Conservation (phyloP, 2,329 filamentous ascomycete species). For the Microsporum audouinii region DNA sequence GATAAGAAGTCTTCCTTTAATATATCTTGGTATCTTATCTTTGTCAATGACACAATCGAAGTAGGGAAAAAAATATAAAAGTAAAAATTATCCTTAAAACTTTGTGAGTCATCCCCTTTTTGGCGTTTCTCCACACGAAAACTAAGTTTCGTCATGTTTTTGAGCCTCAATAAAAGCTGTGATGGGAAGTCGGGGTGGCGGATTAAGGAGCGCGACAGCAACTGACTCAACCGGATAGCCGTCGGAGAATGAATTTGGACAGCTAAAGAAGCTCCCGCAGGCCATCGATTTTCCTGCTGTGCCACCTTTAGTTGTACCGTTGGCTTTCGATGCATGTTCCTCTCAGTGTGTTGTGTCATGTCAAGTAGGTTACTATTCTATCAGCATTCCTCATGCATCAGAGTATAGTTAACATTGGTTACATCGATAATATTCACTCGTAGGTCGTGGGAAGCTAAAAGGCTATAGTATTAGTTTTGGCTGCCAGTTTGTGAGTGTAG, state of each 20-base stretch:
- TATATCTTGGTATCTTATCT: background rate
- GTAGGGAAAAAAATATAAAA: background rate
- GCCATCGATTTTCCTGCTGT: no score
- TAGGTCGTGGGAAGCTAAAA: no score
- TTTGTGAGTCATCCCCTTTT: background rate
- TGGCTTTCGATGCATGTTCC: no score
- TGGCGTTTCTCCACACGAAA: background rate
- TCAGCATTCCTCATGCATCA: no score
- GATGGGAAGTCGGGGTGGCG: background rate
- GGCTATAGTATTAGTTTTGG: no score
- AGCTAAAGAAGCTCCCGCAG: background rate
- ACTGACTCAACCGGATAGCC: background rate
- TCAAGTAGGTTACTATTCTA: no score
- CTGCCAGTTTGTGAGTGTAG: no score
- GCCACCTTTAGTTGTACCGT: no score
- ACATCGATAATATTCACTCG: no score
- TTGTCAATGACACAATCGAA: background rate
- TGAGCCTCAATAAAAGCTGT: constrained; percentile 6
- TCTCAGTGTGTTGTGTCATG: no score
- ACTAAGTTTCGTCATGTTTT: background rate
- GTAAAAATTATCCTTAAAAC: background rate
- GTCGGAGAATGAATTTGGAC: background rate
- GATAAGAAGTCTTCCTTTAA: background rate
- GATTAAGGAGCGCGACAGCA: background rate
- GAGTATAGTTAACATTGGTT: no score